These are phyloP conservation scores for Metarhizium guizhouense DNA, from an alignment of 2,329 filamentous ascomycete species.

Conservation along the genomic window DNA sequence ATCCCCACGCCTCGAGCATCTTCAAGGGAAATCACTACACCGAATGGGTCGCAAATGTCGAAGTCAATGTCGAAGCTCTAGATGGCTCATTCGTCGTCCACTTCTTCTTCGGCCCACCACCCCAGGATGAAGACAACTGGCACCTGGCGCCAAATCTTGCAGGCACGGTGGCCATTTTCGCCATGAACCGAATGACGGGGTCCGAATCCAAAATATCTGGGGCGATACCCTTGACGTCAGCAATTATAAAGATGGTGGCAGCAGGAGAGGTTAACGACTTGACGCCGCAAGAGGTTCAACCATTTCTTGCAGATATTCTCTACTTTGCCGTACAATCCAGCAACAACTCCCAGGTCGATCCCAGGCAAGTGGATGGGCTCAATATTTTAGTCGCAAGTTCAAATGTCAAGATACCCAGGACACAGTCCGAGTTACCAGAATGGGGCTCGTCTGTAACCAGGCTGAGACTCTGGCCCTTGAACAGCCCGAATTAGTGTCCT, in stretches of 20 bases:
- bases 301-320: slow-evolving; percentile 32
- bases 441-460: slow-evolving; percentile 17
- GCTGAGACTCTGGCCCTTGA: slow-evolving; percentile 16
- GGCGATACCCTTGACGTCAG: slow-evolving; percentile 42
- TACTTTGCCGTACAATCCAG: slow-evolving; percentile 22
- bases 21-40: slow-evolving; percentile 35
- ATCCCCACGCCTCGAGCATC: slow-evolving; percentile 18
- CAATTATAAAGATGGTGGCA: slow-evolving; percentile 34
- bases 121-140: slow-evolving; percentile 40
- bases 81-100: slow-evolving; percentile 53
- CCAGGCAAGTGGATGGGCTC: slow-evolving; percentile 18
- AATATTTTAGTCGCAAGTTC: slow-evolving; percentile 22
- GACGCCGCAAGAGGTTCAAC: slow-evolving; percentile 24
- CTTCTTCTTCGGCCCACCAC: slow-evolving; percentile 55
- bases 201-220: slow-evolving; percentile 32
- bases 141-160: slow-evolving; percentile 43
- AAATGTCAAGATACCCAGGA: slow-evolving; percentile 17
- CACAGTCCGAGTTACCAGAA: slow-evolving; percentile 16
- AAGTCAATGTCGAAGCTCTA: slow-evolving; percentile 50
- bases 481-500: neutral
- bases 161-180: slow-evolving; percentile 52
- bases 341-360: slow-evolving; percentile 16
- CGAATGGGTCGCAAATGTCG: slow-evolving; percentile 63
- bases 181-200: slow-evolving; percentile 27
- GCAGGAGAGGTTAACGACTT: slow-evolving; percentile 28